Base-by-base conservation (phyloP, 495 filamentous ascomycete species). In the Xylaria nigripes region DNA sequence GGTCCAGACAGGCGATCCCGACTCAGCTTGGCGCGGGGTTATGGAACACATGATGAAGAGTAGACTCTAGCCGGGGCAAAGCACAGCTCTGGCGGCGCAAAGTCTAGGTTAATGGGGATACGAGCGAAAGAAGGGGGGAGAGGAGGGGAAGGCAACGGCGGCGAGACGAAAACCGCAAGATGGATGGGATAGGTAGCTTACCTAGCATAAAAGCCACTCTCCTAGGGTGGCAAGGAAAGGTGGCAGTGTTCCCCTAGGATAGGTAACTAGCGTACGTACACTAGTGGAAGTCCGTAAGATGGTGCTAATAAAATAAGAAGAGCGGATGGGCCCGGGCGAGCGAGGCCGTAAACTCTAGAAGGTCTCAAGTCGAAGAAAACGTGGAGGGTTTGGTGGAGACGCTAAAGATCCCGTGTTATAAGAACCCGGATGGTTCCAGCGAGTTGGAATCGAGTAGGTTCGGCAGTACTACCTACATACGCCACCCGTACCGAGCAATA, bases 1-100 rank as follows among this genome's bases (percentile, higher is more conserved):
- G 53, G 82, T 75, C 65, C 86, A 79, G 57, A 84, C 81, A 8
- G 78, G 45, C 59, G 54, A 44, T 59, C 59, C 58, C 57, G 61
- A 61, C 58, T 64, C 55, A 61, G 52, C 62, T 55, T 56, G 44
- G 43, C 54, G 58, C 48, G 56, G 55, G 43, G 58, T 50, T 45
- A 49, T 34, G 23, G 61, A 57, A 50, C 43, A 52, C 62, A 68
- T 65, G 56, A 38, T 56, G 47, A 46, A 52, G 25, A 44, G 43
- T 21, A 30, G 36, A 44, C 19, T 49, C 40, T 18, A 43, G 44
- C 25, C 41, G 42, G 18, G 27, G 50, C 54, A 48, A 41, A 47
- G 41, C 45, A 55, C 51, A 24, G 27, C 32, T 40, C 49, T 58
- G 40, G 43, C 53, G 41, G 30, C 46, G 46, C 46, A 43, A 25